Evolutionary conservation across 163 green algal genomes (phyloP), one percentile per base, ranked within the genome.

Genomic region (Scenedesmus sp.): DNA sequence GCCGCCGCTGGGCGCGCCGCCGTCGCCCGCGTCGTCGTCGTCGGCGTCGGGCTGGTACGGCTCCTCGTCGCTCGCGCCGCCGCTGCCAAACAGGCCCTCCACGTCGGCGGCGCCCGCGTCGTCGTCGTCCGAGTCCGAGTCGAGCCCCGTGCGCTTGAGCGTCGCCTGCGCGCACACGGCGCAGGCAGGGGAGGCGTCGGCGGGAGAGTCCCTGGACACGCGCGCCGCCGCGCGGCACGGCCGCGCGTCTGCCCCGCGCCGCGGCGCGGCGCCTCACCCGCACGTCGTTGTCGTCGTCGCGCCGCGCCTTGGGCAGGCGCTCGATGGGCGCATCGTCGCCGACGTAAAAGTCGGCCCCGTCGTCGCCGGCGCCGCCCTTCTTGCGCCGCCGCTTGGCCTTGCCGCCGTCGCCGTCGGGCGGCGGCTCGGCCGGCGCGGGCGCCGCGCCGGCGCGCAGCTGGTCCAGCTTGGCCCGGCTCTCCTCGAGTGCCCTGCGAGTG

Each of bases 281-380:
- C n/a, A n/a, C 22, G 15, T 60, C 44, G 50, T 62, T 56, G 6
- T 28, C 70, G 29, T 60, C 42, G 31, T 26, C 60, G n/a, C 29
- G 45, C n/a, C 50, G 62, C 26, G 11, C 36, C 69, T 77, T 77
- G 0, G 53, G 69, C n/a, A 77, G n/a, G 15, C 69, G 57, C 69
- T 77, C 69, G 58, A 77, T 77, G 1, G 69, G 69, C 54, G 56
- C 36, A 4, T 34, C 54, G 47, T 77, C 69, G n/a, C 57, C 69
- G 1, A 77, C 69, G 31, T 77, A 77, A 29, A 77, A 77, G 54
- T 77, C 69, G 15, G 36, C 54, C 53, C 57, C 57, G 18, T 54
- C 69, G 2, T 58, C 54, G 3, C 26, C 42, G 18, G 33, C 69
- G 20, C 24, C 54, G 20, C 24, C 54, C 3, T 22, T 44, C 69